Evolutionary conservation across 441 rosid species (phyloP).

Genomic region (Macaranga tanarius): DNA sequence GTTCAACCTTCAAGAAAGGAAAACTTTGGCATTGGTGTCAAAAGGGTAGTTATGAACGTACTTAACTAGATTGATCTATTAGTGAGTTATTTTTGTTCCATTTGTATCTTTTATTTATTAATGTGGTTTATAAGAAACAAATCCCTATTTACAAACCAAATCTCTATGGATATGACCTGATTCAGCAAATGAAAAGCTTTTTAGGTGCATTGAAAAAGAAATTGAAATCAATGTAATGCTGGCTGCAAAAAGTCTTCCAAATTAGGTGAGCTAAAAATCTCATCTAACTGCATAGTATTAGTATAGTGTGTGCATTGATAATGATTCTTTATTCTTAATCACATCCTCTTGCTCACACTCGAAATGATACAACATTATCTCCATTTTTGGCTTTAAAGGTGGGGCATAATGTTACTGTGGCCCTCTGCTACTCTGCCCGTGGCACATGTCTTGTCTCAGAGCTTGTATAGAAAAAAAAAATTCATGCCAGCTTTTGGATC

Average conservation of each 20-base stretch:
- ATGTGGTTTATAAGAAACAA: background rate
- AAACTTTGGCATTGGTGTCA: too few species aligned
- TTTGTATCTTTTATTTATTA: background rate
- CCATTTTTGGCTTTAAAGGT: background rate
- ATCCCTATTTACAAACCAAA: background rate
- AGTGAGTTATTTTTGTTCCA: background rate
- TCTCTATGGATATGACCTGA: background rate
- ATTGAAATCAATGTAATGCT: background rate
- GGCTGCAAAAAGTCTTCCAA: background rate
- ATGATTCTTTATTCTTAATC: too few species aligned
- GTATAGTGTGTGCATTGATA: too few species aligned
- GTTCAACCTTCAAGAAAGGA: too few species aligned
- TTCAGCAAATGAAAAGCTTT: background rate
- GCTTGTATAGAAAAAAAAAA: background rate
- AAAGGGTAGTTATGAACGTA: background rate
- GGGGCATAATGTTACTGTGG: background rate
- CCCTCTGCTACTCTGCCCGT: background rate
- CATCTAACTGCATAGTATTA: background rate
- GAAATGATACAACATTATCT: background rate
- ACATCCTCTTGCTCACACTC: background rate
- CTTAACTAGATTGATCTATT: background rate
- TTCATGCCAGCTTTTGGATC: background rate
- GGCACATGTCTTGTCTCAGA: slow-evolving; percentile 11
- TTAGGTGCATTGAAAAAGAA: too few species aligned
- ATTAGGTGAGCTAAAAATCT: background rate